These are phyloP conservation scores for Candida boleticola DNA, from an alignment of 805 yeast genomes.

Conservation along the genomic window DNA sequence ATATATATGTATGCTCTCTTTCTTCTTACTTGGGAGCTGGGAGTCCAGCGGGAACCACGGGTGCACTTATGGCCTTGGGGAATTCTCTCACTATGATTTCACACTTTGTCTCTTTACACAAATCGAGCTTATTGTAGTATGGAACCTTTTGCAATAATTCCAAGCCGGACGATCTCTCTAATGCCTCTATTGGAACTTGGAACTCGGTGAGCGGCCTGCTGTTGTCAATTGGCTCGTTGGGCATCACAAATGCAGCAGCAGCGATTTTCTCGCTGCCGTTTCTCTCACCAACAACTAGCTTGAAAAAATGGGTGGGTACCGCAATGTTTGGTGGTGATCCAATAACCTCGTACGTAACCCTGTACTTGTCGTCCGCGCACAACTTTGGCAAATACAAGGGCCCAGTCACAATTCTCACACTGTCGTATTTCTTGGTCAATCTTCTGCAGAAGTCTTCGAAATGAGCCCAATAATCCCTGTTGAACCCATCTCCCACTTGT, in stretches of 20 bases:
- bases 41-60: neutral
- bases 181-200: constrained; percentile 85
- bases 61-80: constrained; percentile 36
- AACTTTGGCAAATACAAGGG: constrained; percentile 84
- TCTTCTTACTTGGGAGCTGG: neutral
- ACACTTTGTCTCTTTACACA: constrained; percentile 82
- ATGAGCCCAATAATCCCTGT: constrained; percentile 97
- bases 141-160: constrained; percentile 75
- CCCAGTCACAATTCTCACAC: constrained; percentile 88
- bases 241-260: constrained; percentile 91
- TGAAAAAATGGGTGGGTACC: constrained; percentile 96
- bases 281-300: constrained; percentile 80
- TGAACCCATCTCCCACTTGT: constrained; percentile 96
- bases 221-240: constrained; percentile 80
- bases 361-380: constrained; percentile 78
- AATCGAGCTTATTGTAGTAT: constrained; percentile 48
- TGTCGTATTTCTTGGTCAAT: constrained; percentile 65
- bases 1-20: no score
- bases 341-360: constrained; percentile 86
- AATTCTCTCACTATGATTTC: constrained; percentile 81
- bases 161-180: constrained; percentile 84
- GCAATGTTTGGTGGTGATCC: constrained; percentile 97
- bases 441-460: constrained; percentile 86
- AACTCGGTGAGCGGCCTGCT: constrained; percentile 66
- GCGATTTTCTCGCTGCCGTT: constrained; percentile 48